These are phyloP conservation scores for Candida sakaeoensis DNA, from an alignment of 805 yeast genomes.

Conservation along the genomic window DNA sequence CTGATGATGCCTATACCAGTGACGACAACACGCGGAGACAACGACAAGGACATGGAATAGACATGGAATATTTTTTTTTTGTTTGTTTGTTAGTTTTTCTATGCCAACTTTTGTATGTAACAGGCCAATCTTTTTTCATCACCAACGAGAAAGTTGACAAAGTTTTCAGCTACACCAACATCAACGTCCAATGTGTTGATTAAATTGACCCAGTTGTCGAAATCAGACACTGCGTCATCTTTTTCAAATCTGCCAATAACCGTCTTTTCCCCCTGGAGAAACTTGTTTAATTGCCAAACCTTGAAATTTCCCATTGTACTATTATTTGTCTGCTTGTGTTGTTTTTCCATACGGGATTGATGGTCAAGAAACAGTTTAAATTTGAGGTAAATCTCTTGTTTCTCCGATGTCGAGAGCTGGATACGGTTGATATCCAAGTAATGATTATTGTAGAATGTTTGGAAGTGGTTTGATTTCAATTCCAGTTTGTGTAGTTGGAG, in stretches of 20 bases:
- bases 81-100: background rate
- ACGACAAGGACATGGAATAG: conserved; percentile 16
- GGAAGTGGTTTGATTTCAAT: conserved; percentile 22
- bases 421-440: conserved; percentile 11
- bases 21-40: conserved; percentile 63
- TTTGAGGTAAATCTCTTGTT: conserved; percentile 22
- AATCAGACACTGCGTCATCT: conserved; percentile 12
- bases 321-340: conserved; percentile 16
- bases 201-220: conserved; percentile 28
- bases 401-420: conserved; percentile 14
- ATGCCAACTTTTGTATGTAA: conserved; percentile 15
- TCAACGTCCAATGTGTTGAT: conserved; percentile 21
- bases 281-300: conserved; percentile 22
- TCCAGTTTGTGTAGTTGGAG: conserved; percentile 29
- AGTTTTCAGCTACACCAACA: conserved; percentile 19
- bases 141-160: conserved; percentile 36
- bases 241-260: too few relatives aligned
- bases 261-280: conserved; percentile 13
- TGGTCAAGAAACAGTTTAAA: conserved; percentile 26
- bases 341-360: conserved; percentile 26
- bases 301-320: conserved; percentile 25
- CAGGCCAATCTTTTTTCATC: conserved; percentile 34
- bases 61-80: too few relatives aligned
- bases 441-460: conserved; percentile 23
- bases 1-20: conserved; percentile 88